Conservation (phyloP, 1,284 basidiomycete species). For the Phellopilus nigrolimitatus region DNA sequence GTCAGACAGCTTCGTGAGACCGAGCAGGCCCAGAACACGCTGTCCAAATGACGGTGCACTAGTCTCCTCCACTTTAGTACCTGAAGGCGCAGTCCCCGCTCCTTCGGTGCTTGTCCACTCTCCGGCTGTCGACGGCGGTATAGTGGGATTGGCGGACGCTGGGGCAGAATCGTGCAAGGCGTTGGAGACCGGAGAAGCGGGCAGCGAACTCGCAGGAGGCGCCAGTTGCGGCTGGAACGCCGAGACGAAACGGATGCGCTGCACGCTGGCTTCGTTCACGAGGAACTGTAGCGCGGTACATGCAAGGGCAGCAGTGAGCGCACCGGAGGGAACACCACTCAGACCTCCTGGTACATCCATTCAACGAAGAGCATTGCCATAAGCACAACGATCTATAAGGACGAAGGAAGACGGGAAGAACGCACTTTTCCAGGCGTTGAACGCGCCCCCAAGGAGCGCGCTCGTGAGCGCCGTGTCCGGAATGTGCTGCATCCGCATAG, state of each 20-base stretch:
- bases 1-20: slow-evolving; percentile 51
- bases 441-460: slow-evolving; percentile 50
- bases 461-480: slow-evolving; percentile 64
- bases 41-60: slow-evolving; percentile 25
- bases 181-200: not conserved
- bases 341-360: slow-evolving; percentile 34
- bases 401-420: slow-evolving; percentile 18
- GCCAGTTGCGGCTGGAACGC: slow-evolving; percentile 18
- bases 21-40: slow-evolving; percentile 40
- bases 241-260: slow-evolving; percentile 51
- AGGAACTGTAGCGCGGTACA: slow-evolving; percentile 57
- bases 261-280: slow-evolving; percentile 59
- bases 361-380: not conserved
- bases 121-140: slow-evolving; percentile 16
- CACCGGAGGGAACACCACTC: slow-evolving; percentile 43
- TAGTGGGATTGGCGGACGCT: not conserved
- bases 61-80: slow-evolving; percentile 13
- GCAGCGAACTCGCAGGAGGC: not conserved
- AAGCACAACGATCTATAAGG: slow-evolving; percentile 6
- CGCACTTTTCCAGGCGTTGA: slow-evolving; percentile 45
- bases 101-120: not conserved
- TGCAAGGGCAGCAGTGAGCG: slow-evolving; percentile 46
- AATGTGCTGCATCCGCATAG: slow-evolving; percentile 51
- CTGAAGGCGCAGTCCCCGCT: slow-evolving; percentile 5
- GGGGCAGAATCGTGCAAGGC: not conserved